Evolutionary conservation across 1,284 basidiomycete species (phyloP), one percentile per base, ranked within the genome.

Genomic region (Papiliotrema fonsecae): DNA sequence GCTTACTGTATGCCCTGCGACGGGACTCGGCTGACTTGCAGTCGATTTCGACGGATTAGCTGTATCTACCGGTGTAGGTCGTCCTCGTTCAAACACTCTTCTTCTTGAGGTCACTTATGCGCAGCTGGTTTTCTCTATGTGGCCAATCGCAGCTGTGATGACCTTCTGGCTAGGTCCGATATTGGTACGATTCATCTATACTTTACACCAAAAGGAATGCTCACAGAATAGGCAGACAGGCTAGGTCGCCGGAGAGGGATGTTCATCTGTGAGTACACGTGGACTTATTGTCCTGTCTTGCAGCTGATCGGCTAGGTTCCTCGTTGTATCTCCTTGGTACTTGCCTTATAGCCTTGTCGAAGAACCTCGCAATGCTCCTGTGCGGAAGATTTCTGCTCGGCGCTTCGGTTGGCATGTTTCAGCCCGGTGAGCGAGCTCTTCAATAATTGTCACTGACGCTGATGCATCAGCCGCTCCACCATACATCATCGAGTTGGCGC

Each of bases 131-230:
- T 62, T 62, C 43, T 49, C 54, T 6, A 50, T 62, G 44, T 62
- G 54, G 54, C 54, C 60, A 0, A 58, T 62, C 32, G 57, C 57
- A 7, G 60, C 54, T 5, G 55, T 52, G 38, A 44, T 42, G 25
- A 56, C 56, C 6, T 62, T 62, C 47, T 62, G 58, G 56, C 39
- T 60, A 2, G 58, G 60, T 6, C 54, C 60, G 4, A 52, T 55
- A 18, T 25, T 62, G 11, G 59, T 56, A 25, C 16, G 50, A n/a
- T n/a, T 5, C 34, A 28, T 16, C 22, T 22, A n/a, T 32, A n/a
- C 26, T 25, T 19, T 16, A 13, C 7, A 13, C 9, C 22, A 18
- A 18, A 6, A 24, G 21, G 4, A 38, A 35, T 25, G 27, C 1
- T 28, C 41, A 19, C 24, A 6, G 18, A n/a, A n/a, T 21, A 60